Evolutionary conservation across 768 basidiomycete genomes (phyloP).

Genomic region (Auriscalpium microsporum): DNA sequence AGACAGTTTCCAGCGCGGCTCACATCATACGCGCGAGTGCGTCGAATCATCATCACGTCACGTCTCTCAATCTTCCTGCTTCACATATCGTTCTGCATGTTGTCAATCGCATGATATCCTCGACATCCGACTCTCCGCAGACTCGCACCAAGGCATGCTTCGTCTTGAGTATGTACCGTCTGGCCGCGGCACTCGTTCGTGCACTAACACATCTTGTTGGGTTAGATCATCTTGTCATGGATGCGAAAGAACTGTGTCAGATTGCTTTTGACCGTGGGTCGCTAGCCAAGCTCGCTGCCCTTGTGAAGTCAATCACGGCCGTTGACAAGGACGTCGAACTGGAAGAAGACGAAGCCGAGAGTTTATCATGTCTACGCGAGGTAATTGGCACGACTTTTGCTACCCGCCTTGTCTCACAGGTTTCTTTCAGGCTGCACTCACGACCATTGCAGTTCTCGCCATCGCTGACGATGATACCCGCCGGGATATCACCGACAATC

Average conservation of each 20-base stretch:
- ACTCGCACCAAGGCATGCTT: slow-evolving; percentile 65
- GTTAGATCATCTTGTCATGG: slow-evolving; percentile 58
- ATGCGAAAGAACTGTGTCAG: slow-evolving; percentile 59
- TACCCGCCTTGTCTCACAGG: slow-evolving; percentile 1
- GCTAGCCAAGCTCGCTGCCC: slow-evolving; percentile 41
- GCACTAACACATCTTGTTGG: background rate
- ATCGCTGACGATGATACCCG: slow-evolving; percentile 70
- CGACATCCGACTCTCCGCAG: slow-evolving; percentile 31
- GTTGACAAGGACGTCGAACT: slow-evolving; percentile 36
- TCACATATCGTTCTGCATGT: slow-evolving; percentile 62
- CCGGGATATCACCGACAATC: slow-evolving; percentile 52
- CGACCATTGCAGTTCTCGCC: slow-evolving; percentile 61
- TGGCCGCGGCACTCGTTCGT: background rate
- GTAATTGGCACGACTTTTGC: slow-evolving; percentile 26
- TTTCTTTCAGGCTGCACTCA: slow-evolving; percentile 53
- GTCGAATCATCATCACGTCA: slow-evolving; percentile 19
- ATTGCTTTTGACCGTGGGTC: slow-evolving; percentile 65
- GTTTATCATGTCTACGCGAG: slow-evolving; percentile 51
- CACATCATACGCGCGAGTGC: slow-evolving; percentile 49
- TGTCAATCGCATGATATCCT: slow-evolving; percentile 50
- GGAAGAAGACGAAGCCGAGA: slow-evolving; percentile 68
- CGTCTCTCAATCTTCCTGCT: slow-evolving; percentile 34
- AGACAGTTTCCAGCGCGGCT: slow-evolving; percentile 37
- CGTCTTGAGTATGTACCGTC: slow-evolving; percentile 49
- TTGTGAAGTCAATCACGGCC: slow-evolving; percentile 50